Conservation (phyloP, 805 yeast species). For the Starmerella stigmatis region DNA sequence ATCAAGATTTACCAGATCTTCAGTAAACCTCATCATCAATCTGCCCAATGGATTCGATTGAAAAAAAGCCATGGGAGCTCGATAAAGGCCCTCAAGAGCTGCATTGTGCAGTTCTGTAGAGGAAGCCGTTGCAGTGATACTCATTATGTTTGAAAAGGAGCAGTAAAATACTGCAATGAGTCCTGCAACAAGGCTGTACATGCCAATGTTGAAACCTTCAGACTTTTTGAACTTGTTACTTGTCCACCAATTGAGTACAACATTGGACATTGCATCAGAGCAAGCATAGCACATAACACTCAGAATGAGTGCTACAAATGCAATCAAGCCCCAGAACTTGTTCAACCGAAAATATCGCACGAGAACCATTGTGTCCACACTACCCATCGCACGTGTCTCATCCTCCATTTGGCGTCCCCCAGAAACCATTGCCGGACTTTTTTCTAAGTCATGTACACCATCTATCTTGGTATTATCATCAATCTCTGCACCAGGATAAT, state of each 20-base stretch:
- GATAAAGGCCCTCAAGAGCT: conserved; percentile 50
- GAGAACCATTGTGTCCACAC: conserved; percentile 9
- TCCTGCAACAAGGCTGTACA: conserved; percentile 29
- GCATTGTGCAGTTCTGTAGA: conserved; percentile 43
- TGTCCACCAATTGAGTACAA: conserved; percentile 65
- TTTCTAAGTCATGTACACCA: neutral
- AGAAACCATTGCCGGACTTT: neutral
- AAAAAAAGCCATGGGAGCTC: conserved; percentile 69
- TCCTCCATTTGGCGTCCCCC: conserved; percentile 16
- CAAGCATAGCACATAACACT: conserved; percentile 33
- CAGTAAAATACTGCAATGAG: conserved; percentile 11
- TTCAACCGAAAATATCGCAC: conserved; percentile 15
- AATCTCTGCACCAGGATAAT: conserved; percentile 2
- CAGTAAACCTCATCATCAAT: conserved; percentile 64
- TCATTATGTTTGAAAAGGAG: conserved; percentile 10
- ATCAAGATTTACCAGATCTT: conserved; percentile 73
- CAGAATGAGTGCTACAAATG: neutral
- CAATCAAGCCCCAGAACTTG: conserved; percentile 3
- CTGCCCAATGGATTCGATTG: conserved; percentile 76
- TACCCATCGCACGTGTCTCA: conserved; percentile 14
- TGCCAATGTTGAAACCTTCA: conserved; percentile 56
- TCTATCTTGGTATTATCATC: neutral
- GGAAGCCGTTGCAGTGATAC: conserved; percentile 41
- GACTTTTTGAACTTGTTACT: conserved; percentile 40
- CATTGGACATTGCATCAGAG: conserved; percentile 31